Percentiles rank a stretch among this genome's conserved stretches.
These are phyloP conservation scores for Stenocarpella maydis DNA, from an alignment of 2,329 filamentous ascomycete species.

Conservation along the genomic window DNA sequence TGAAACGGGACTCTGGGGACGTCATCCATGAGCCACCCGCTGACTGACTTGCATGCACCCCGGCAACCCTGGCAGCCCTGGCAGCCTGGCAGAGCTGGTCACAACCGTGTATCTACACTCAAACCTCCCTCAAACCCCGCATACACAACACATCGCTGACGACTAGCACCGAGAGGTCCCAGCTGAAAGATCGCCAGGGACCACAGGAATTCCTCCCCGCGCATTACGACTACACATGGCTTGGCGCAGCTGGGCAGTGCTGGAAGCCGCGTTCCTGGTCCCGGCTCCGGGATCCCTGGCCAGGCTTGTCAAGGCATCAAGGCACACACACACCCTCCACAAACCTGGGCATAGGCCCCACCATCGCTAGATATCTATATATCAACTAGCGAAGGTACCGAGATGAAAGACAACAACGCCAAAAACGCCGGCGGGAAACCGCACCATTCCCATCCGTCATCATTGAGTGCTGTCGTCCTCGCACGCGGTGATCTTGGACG, in stretches of 20 bases:
- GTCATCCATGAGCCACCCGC: conserved; percentile 19
- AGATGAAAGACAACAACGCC: background rate
- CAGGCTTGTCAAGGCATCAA: conserved; percentile 6
- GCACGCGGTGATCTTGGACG: background rate
- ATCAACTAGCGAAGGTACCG: background rate
- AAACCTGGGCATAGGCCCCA: background rate
- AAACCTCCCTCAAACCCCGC: background rate
- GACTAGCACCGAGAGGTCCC: background rate
- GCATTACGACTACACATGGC: conserved; percentile 14
- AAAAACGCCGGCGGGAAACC: background rate
- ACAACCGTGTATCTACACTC: background rate
- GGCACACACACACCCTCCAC: too few species aligned
- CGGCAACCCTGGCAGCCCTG: too few species aligned
- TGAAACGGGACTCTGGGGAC: conserved; percentile 13
- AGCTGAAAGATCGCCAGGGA: conserved; percentile 29
- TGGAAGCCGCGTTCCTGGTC: conserved; percentile 3
- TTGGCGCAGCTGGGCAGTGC: conserved; percentile 9
- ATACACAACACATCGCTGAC: conserved; percentile 3
- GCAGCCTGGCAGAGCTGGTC: background rate
- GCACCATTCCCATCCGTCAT: background rate
- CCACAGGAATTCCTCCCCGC: background rate
- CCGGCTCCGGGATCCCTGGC: background rate
- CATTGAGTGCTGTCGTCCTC: background rate
- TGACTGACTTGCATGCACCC: background rate
- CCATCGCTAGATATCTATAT: background rate